Conservation (phyloP, 768 basidiomycete species). For the Lanmaoa rubissima region DNA sequence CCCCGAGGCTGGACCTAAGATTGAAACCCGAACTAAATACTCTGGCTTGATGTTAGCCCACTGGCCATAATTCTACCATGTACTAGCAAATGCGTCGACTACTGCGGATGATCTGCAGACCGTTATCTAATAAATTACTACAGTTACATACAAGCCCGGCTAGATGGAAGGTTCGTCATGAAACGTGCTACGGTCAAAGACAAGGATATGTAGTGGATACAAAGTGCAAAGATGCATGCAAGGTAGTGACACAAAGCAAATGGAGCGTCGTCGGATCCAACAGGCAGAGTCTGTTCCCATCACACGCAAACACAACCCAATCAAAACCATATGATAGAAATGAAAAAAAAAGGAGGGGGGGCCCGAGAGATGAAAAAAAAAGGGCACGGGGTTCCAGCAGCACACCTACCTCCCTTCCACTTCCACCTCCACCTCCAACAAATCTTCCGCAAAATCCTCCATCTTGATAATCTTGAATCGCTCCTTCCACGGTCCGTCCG, state of each 20-base stretch:
- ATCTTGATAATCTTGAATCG: conserved; percentile 58
- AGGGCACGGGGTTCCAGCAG: neutral
- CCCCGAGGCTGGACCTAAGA: no score
- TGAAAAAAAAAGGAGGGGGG: neutral
- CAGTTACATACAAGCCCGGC: neutral
- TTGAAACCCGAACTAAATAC: neutral
- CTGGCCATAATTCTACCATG: neutral
- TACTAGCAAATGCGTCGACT: neutral
- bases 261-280: neutral
- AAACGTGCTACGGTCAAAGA: neutral
- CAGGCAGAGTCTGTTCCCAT: neutral
- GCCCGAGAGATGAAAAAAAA: neutral
- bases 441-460: conserved; percentile 63
- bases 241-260: conserved; percentile 8
- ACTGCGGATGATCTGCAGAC: neutral
- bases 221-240: conserved; percentile 4
- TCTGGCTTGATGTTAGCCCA: neutral
- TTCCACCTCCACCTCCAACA: conserved; percentile 45
- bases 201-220: conserved; percentile 6
- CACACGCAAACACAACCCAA: neutral
- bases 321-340: neutral
- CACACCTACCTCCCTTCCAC: conserved; percentile 18
- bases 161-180: neutral
- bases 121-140: neutral
- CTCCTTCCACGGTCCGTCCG: conserved; percentile 42